phyloP scores from a whole-genome alignment of 192 early-diverging fungal species.

The Coemansia reversa region DNA sequence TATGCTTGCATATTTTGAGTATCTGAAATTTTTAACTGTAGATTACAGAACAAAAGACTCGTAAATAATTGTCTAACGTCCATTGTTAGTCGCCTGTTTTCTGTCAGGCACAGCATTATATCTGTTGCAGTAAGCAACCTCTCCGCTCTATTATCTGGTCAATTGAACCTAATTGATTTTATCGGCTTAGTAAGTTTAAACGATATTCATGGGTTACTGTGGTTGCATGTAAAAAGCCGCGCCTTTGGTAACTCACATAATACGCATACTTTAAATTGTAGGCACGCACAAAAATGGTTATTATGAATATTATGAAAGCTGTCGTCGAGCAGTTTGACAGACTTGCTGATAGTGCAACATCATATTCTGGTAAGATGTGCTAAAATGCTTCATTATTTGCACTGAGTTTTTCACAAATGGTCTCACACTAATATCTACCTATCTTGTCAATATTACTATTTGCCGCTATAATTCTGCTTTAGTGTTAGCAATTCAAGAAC shows the following conservation, averaged over 20 bases:
- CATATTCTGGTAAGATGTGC: constrained; percentile 4
- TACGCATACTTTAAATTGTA: constrained; percentile 3
- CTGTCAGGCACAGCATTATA: constrained; percentile 14
- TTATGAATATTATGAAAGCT: constrained; percentile 34
- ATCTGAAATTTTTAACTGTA: constrained; percentile 5
- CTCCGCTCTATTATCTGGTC: constrained; percentile 15
- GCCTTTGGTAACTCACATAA: not conserved
- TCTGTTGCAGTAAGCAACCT: constrained; percentile 25
- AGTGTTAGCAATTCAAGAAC: constrained; percentile 28
- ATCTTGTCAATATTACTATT: not conserved
- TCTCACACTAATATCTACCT: not conserved
- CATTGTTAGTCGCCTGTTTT: constrained; percentile 32
- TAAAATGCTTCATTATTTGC: not conserved
- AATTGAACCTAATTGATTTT: constrained; percentile 9
- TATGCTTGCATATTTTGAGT: not conserved
- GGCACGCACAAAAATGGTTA: constrained; percentile 13
- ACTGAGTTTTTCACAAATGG: not conserved
- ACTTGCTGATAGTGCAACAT: not conserved
- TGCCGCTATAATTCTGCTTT: not conserved
- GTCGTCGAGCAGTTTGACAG: constrained; percentile 43
- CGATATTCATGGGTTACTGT: not conserved
- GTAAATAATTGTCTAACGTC: constrained; percentile 33
- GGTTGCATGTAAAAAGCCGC: not conserved
- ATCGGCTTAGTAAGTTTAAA: constrained; percentile 25
- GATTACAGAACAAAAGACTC: constrained; percentile 25